phyloP scores from a whole-genome alignment of 2,329 filamentous ascomycete genomes.

The Dactylellina haptotyla region DNA sequence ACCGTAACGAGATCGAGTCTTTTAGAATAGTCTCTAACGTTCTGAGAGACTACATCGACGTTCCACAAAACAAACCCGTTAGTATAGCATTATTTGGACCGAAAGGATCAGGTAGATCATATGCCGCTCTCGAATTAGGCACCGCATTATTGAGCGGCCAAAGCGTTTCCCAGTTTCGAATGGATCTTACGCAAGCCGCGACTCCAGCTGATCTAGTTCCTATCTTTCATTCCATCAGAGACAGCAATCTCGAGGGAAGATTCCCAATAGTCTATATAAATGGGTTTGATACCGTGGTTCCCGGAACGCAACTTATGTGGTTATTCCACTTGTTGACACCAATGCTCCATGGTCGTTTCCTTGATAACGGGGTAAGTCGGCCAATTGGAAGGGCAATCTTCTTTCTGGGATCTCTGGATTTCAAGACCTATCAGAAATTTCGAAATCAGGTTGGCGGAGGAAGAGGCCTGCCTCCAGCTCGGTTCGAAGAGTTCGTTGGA shows the following conservation, averaged over 20 bases:
- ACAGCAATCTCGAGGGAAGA: slow-evolving; percentile 36
- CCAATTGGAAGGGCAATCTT: slow-evolving; percentile 40
- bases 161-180: slow-evolving; percentile 16
- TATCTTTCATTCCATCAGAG: slow-evolving; percentile 39
- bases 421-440: slow-evolving; percentile 41
- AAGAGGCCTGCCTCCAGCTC: slow-evolving; percentile 3
- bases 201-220: slow-evolving; percentile 18
- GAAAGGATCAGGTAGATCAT: slow-evolving; percentile 29
- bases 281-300: slow-evolving; percentile 27
- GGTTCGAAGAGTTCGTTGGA: slow-evolving; percentile 40
- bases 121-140: slow-evolving; percentile 25
- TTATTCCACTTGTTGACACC: slow-evolving; percentile 29
- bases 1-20: slow-evolving; percentile 44
- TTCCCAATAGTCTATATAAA: slow-evolving; percentile 43
- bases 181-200: slow-evolving; percentile 36
- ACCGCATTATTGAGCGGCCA: slow-evolving; percentile 14
- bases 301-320: slow-evolving; percentile 30
- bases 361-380: slow-evolving; percentile 31
- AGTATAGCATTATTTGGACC: slow-evolving; percentile 39
- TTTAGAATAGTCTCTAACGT: slow-evolving; percentile 40
- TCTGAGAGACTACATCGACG: slow-evolving; percentile 33
- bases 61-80: slow-evolving; percentile 37
- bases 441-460: slow-evolving; percentile 22
- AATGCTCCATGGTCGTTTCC: slow-evolving; percentile 34
- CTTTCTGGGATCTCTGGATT: slow-evolving; percentile 36